A percentile compares a stretch with the other conserved stretches of the same genome.
phyloP scores from a whole-genome alignment of 306 rosid genomes.

The Corylus heterophylla region DNA sequence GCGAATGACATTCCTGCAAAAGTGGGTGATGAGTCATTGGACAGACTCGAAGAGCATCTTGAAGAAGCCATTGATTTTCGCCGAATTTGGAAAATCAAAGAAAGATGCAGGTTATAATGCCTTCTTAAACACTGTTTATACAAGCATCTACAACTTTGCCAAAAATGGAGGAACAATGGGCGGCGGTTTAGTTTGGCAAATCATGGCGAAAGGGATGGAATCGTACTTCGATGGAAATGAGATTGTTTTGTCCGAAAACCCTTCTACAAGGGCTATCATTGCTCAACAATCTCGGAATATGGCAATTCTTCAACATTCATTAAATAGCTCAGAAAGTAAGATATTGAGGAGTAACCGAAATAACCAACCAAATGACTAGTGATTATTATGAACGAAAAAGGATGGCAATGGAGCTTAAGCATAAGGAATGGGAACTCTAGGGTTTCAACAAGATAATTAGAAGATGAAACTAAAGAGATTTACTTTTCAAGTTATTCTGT shows the following conservation, averaged over 20 bases:
- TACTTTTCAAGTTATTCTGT: too few species aligned
- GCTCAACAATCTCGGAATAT: constrained; percentile 47
- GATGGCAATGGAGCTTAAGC: too few species aligned
- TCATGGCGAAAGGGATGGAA: constrained; percentile 52
- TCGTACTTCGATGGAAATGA: constrained; percentile 45
- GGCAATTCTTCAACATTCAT: constrained; percentile 30
- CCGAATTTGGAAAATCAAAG: constrained; percentile 52
- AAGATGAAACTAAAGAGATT: too few species aligned
- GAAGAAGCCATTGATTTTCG: constrained; percentile 52
- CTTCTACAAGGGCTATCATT: constrained; percentile 34
- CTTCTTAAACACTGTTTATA: constrained; percentile 36
- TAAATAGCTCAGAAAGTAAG: neutral
- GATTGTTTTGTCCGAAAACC: constrained; percentile 44
- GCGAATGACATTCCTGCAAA: constrained; percentile 44
- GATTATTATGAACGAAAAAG: neutral
- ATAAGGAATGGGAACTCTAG: neutral
- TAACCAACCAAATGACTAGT: too few species aligned
- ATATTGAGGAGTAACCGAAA: neutral
- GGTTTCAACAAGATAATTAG: too few species aligned
- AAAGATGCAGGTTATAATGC: constrained; percentile 31
- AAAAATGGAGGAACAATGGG: constrained; percentile 39
- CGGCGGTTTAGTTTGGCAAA: constrained; percentile 57
- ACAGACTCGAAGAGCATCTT: constrained; percentile 39
- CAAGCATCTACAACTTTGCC: constrained; percentile 36
- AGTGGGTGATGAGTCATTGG: constrained; percentile 45